phyloP scores from a whole-genome alignment of 176 grass and related monocot genomes.

The Avena insularis region DNA sequence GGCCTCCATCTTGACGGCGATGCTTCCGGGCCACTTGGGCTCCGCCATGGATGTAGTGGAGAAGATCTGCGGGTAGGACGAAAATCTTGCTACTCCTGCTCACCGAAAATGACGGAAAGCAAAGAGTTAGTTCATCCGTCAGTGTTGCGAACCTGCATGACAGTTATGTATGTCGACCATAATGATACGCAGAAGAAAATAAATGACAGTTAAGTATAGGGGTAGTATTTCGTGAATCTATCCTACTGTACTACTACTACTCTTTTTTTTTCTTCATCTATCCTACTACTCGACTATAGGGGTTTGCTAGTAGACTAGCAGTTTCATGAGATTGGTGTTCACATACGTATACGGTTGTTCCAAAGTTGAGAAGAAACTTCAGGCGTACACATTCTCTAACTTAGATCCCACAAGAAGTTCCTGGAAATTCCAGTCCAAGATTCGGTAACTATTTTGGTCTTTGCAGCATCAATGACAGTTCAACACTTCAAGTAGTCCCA shows the following conservation, averaged over 20 bases:
- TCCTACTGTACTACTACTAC: no score
- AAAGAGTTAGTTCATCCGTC: conserved; percentile 26
- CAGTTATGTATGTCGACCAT: background rate
- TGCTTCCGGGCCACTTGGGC: conserved; percentile 44
- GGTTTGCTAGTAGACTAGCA: background rate
- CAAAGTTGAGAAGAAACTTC: conserved; percentile 29
- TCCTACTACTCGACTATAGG: no score
- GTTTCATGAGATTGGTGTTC: background rate
- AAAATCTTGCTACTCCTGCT: conserved; percentile 51
- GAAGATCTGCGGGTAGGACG: conserved; percentile 63
- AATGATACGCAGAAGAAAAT: background rate
- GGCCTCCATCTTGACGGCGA: conserved; percentile 58
- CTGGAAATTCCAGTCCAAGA: conserved; percentile 3
- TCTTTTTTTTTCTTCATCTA: no score
- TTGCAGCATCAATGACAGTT: background rate
- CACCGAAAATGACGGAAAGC: conserved; percentile 6
- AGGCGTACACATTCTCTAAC: background rate
- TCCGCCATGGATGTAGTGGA: conserved; percentile 52
- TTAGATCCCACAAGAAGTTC: conserved; percentile 3
- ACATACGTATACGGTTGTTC: background rate
- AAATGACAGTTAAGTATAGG: background rate
- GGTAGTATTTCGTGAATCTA: background rate
- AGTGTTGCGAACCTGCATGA: background rate
- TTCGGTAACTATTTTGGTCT: background rate
- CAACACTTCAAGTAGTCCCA: background rate